Percentiles rank a stretch among this genome's conserved stretches.
phyloP scores from a whole-genome alignment of 2,329 filamentous ascomycete genomes.

The Chalaropsis ovoidea region DNA sequence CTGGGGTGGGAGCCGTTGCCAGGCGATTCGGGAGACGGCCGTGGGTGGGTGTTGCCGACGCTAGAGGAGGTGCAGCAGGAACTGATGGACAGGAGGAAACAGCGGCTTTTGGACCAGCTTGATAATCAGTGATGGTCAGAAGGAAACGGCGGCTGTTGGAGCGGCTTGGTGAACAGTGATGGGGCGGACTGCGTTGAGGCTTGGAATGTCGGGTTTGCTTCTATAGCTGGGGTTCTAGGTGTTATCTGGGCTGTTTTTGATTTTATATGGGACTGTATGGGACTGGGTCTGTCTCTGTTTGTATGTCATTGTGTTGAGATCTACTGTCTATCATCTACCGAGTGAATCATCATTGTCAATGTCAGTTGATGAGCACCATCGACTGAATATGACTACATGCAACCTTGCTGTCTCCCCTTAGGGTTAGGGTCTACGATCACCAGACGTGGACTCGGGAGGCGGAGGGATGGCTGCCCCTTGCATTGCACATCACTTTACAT shows the following conservation, averaged over 20 bases:
- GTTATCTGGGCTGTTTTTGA: constrained; percentile 16
- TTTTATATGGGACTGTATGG: constrained; percentile 6
- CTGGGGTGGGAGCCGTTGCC: constrained; percentile 75
- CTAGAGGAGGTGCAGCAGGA: constrained; percentile 91
- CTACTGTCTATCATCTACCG: neutral
- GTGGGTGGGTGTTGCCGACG: constrained; percentile 72
- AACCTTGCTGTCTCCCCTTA: too few relatives aligned
- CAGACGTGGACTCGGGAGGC: too few relatives aligned
- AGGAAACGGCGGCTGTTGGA: constrained; percentile 74
- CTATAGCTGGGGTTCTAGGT: constrained; percentile 15
- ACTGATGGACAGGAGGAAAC: constrained; percentile 72
- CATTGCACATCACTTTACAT: neutral
- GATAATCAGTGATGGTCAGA: constrained; percentile 37
- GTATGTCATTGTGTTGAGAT: neutral
- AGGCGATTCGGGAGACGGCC: constrained; percentile 74
- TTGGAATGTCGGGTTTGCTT: constrained; percentile 6
- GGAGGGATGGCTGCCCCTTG: neutral
- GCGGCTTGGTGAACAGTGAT: constrained; percentile 45
- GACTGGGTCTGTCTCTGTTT: constrained; percentile 3
- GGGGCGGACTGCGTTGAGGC: neutral
- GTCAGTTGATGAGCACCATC: neutral
- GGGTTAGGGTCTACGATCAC: too few relatives aligned
- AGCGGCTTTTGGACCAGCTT: constrained; percentile 75
- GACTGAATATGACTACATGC: too few relatives aligned
- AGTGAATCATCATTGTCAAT: neutral